A percentile compares a stretch with the other conserved stretches of the same genome.
Evolutionary conservation across 495 filamentous ascomycete genomes (phyloP).

Genomic region (Tuber magnatum): DNA sequence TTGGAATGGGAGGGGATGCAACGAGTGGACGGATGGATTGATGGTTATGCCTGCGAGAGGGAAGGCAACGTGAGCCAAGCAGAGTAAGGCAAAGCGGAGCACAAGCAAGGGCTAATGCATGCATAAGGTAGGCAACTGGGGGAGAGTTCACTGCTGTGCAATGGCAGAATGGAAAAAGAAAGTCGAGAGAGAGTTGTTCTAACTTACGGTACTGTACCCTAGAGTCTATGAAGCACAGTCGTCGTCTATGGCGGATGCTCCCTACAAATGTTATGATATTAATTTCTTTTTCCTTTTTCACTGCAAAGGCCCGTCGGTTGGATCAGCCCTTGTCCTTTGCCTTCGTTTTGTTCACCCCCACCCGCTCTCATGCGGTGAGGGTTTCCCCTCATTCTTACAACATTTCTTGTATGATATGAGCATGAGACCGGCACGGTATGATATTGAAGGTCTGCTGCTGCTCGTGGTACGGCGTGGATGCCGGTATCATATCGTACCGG

Average conservation of each 20-base stretch:
- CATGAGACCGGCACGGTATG: too few relatives aligned
- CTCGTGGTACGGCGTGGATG: too few relatives aligned
- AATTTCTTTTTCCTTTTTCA: neutral
- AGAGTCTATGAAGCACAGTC: neutral
- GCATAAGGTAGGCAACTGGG: neutral
- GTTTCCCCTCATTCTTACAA: neutral
- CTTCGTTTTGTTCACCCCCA: neutral
- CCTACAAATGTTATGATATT: too few relatives aligned
- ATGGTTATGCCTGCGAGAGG: neutral
- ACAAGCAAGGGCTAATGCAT: neutral
- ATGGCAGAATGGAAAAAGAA: neutral
- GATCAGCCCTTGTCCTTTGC: neutral
- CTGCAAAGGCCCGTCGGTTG: neutral
- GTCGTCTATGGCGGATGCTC: neutral
- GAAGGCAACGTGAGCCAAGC: neutral
- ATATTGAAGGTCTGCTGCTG: too few relatives aligned
- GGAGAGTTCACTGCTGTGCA: neutral
- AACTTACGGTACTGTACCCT: too few relatives aligned
- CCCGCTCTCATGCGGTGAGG: neutral
- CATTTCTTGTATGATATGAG: neutral
- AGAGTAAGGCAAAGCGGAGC: neutral
- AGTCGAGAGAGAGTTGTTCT: neutral
- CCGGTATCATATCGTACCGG: too few relatives aligned
- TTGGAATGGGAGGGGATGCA: neutral
- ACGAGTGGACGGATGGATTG: neutral